These are phyloP conservation scores for Salix brachista DNA, from an alignment of 345 rosid species.

Conservation along the genomic window DNA sequence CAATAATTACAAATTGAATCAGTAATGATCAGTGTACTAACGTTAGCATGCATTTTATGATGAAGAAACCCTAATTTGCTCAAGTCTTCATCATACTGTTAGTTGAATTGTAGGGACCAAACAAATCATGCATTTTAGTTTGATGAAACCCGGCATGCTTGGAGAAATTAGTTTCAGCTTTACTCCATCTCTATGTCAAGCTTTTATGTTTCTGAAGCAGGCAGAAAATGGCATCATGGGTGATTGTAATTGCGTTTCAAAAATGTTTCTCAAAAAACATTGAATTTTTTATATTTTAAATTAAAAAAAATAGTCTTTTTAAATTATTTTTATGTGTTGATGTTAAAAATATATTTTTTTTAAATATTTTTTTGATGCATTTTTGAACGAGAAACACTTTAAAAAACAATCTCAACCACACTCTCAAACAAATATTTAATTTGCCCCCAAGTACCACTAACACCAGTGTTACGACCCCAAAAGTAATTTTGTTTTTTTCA, in stretches of 20 bases:
- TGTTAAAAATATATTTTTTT: no score
- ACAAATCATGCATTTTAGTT: constrained; percentile 1
- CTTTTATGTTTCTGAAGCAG: constrained; percentile 18
- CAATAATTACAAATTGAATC: neutral
- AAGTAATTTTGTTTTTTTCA: neutral
- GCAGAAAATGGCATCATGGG: constrained; percentile 19
- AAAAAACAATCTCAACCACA: no score
- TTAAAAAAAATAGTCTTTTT: no score
- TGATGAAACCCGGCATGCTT: constrained; percentile 18
- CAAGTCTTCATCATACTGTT: constrained; percentile 15
- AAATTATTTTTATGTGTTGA: no score
- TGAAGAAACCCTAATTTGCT: constrained; percentile 1
- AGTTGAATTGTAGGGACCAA: constrained; percentile 28
- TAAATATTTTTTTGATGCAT: no score
- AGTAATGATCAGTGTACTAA: neutral
- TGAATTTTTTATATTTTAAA: no score
- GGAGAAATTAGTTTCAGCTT: constrained; percentile 14
- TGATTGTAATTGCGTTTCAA: neutral
- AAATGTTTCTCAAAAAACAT: no score
- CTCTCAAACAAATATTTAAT: no score
- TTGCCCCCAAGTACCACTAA: no score
- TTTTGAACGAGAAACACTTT: no score
- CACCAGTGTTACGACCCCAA: no score
- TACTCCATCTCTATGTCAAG: constrained; percentile 24
- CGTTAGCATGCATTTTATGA: constrained; percentile 15